Percentiles rank a stretch among this genome's conserved stretches.
These are phyloP conservation scores for Akanthomyces muscarius DNA, from an alignment of 2,329 filamentous ascomycete species.

Conservation along the genomic window DNA sequence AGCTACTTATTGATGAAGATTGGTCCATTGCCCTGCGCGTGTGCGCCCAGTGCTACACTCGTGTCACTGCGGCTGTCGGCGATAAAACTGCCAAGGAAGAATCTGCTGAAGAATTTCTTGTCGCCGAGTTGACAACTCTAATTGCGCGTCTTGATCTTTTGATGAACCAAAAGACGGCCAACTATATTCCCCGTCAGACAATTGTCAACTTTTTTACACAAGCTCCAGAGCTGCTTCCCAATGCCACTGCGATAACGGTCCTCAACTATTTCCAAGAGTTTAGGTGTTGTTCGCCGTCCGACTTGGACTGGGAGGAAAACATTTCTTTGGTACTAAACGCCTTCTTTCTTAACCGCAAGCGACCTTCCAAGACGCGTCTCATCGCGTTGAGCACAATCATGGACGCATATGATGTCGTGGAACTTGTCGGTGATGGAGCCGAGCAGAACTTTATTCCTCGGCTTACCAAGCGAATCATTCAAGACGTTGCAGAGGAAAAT, in stretches of 20 bases:
- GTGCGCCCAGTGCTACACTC: conserved; percentile 50
- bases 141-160: conserved; percentile 48
- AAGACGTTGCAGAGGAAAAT: conserved; percentile 57
- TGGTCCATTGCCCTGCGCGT: conserved; percentile 60
- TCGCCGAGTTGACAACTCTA: conserved; percentile 42
- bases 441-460: conserved; percentile 54
- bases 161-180: conserved; percentile 39
- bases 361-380: conserved; percentile 59
- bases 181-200: conserved; percentile 61
- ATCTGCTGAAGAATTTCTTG: conserved; percentile 35
- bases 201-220: conserved; percentile 64
- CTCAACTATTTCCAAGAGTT: conserved; percentile 66
- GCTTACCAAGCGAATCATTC: conserved; percentile 58
- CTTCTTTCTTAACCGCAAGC: conserved; percentile 59
- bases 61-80: conserved; percentile 20
- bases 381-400: conserved; percentile 58
- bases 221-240: conserved; percentile 58
- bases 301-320: conserved; percentile 63
- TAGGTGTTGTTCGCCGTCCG: conserved; percentile 67
- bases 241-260: conserved; percentile 60
- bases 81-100: conserved; percentile 27
- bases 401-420: conserved; percentile 55
- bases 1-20: conserved; percentile 60
- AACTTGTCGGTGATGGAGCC: conserved; percentile 55
- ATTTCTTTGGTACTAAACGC: conserved; percentile 55